Conservation (phyloP, 208 protist species). For the Endotrypanum monterogeii region DNA sequence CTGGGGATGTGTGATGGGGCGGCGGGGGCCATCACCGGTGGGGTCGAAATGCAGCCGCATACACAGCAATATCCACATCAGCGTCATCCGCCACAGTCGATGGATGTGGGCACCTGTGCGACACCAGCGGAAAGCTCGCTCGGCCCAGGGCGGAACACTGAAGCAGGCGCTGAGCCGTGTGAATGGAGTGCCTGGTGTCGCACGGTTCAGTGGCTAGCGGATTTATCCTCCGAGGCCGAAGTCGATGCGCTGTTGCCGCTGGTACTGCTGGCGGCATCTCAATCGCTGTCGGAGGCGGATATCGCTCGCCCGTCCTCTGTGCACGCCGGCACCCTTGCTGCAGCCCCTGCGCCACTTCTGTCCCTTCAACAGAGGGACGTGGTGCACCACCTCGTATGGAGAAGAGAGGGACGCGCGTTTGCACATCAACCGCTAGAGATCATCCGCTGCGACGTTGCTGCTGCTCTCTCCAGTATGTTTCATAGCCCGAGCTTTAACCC, state of each 20-base stretch:
- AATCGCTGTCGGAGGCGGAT: background rate
- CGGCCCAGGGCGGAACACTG: background rate
- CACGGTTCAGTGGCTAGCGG: constrained; percentile 26
- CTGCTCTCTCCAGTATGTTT: background rate
- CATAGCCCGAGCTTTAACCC: background rate
- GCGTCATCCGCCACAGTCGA: background rate
- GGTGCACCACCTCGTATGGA: constrained; percentile 88
- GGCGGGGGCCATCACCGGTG: background rate
- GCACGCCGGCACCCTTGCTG: constrained; percentile 5
- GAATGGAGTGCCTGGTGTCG: constrained; percentile 17
- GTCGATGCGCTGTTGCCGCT: constrained; percentile 18
- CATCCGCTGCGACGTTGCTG: constrained; percentile 43
- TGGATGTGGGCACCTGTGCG: background rate
- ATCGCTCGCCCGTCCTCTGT: background rate
- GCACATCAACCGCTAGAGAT: constrained; percentile 57
- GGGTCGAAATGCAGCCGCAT: background rate
- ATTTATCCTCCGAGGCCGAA: constrained; percentile 9
- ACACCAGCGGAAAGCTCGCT: background rate
- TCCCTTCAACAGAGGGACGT: constrained; percentile 75
- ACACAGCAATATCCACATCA: too few species aligned
- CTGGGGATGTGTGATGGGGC: background rate
- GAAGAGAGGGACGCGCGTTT: constrained; percentile 93
- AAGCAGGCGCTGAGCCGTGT: background rate
- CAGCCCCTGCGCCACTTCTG: constrained; percentile 23
- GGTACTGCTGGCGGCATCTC: constrained; percentile 4